Conservation (phyloP, 306 rosid genomes). For the Lablab purpureus region DNA sequence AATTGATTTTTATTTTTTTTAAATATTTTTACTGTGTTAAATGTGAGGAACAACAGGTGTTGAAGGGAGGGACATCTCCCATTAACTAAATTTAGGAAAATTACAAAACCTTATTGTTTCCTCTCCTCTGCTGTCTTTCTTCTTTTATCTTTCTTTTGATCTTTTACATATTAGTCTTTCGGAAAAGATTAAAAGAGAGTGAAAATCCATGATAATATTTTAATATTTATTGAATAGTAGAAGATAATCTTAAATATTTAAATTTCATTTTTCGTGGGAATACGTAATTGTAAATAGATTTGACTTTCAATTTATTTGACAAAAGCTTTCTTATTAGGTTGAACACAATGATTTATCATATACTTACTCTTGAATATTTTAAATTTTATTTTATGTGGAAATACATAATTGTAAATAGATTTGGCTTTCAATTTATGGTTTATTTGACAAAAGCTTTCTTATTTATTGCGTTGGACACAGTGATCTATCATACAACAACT, state of each 20-base stretch:
- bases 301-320: slow-evolving; percentile 37
- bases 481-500: slow-evolving; percentile 87
- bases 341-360: slow-evolving; percentile 77
- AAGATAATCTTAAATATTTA: slow-evolving; percentile 8
- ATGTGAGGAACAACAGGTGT: too few relatives aligned
- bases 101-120: too few relatives aligned
- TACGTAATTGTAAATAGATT: not conserved
- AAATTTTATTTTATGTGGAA: slow-evolving; percentile 18
- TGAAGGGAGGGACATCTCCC: too few relatives aligned
- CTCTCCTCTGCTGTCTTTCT: not conserved
- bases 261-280: slow-evolving; percentile 11
- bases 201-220: not conserved
- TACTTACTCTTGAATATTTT: slow-evolving; percentile 3
- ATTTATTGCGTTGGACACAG: slow-evolving; percentile 51
- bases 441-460: slow-evolving; percentile 36
- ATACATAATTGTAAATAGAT: not conserved
- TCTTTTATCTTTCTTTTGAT: not conserved
- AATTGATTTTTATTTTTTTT: too few relatives aligned
- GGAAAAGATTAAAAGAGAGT: not conserved
- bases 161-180: not conserved
- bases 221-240: not conserved
- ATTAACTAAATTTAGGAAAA: too few relatives aligned
- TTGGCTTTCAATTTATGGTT: slow-evolving; percentile 29
- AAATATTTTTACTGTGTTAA: too few relatives aligned
- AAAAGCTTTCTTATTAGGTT: slow-evolving; percentile 33